Percentiles rank a stretch among this genome's conserved stretches.
Evolutionary conservation across 805 yeast species (phyloP).

Genomic region (Ogataea chonburiensis): DNA sequence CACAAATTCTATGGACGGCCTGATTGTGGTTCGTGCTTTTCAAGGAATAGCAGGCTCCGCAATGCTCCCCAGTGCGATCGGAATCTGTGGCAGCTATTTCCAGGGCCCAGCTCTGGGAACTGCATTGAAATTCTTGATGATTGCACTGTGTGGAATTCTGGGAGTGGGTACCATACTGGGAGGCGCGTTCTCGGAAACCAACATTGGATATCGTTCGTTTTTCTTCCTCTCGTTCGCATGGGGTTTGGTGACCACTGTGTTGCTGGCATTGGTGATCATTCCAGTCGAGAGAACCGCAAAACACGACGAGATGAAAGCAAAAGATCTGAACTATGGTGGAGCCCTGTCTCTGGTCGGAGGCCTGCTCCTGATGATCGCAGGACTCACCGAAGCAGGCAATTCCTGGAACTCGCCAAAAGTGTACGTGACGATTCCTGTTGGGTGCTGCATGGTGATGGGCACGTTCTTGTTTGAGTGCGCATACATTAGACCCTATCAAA

Average conservation of each 20-base stretch:
- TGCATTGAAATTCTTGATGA: slow-evolving; percentile 18
- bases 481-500: slow-evolving; percentile 18
- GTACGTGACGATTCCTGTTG: slow-evolving; percentile 42
- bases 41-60: slow-evolving; percentile 46
- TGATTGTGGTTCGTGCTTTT: slow-evolving; percentile 43
- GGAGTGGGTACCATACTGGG: slow-evolving; percentile 43
- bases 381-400: slow-evolving; percentile 46
- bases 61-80: slow-evolving; percentile 35
- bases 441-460: slow-evolving; percentile 31
- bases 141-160: slow-evolving; percentile 30
- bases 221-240: slow-evolving; percentile 39
- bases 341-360: slow-evolving; percentile 35
- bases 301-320: slow-evolving; percentile 20
- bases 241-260: slow-evolving; percentile 18
- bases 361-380: slow-evolving; percentile 40
- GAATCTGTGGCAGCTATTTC: slow-evolving; percentile 26
- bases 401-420: slow-evolving; percentile 42
- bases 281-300: slow-evolving; percentile 31
- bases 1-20: slow-evolving; percentile 32
- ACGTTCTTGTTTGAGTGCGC: slow-evolving; percentile 34
- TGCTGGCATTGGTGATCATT: slow-evolving; percentile 27
- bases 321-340: slow-evolving; percentile 4
- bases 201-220: slow-evolving; percentile 40
- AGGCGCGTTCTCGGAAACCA: slow-evolving; percentile 41
- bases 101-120: slow-evolving; percentile 14